Percentiles rank a stretch among this genome's conserved stretches.
Conservation (phyloP, 1,284 basidiomycete species). For the Hemileia vastatrix region DNA sequence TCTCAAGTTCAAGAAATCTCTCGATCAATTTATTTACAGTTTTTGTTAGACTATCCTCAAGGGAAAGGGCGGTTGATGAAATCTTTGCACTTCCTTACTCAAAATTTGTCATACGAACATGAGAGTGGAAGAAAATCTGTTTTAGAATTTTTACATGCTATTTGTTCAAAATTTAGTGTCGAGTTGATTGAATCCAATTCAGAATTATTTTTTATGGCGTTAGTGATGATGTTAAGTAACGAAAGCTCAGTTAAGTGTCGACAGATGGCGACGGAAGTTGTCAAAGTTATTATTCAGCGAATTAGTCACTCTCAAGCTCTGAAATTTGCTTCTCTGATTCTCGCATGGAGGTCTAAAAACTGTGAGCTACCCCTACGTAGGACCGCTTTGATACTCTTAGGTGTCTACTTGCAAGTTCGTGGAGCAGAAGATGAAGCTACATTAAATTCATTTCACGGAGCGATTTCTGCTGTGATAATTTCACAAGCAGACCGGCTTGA, state of each 20-base stretch:
- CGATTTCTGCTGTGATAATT: background rate
- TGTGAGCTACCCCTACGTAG: conserved; percentile 56
- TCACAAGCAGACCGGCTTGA: conserved; percentile 23
- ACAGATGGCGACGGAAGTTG: conserved; percentile 71
- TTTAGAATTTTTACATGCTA: conserved; percentile 74
- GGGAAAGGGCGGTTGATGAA: conserved; percentile 78
- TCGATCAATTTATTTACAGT: conserved; percentile 79
- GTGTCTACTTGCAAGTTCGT: conserved; percentile 62
- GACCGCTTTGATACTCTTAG: conserved; percentile 70
- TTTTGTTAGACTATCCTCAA: conserved; percentile 95
- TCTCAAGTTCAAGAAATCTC: conserved; percentile 82
- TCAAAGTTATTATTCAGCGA: conserved; percentile 63
- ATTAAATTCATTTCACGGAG: conserved; percentile 3
- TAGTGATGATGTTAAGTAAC: conserved; percentile 88
- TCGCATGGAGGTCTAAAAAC: conserved; percentile 66
- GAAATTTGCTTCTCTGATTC: conserved; percentile 60
- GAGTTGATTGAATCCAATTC: conserved; percentile 68
- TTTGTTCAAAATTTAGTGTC: conserved; percentile 74
- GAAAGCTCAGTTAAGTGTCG: conserved; percentile 82
- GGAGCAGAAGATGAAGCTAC: conserved; percentile 46
- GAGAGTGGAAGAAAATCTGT: conserved; percentile 85
- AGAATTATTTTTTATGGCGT: conserved; percentile 80
- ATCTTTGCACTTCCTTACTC: conserved; percentile 84
- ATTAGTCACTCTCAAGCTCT: conserved; percentile 57
- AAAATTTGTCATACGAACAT: conserved; percentile 82